These are phyloP conservation scores for Chiua virens DNA, from an alignment of 768 basidiomycete species.

Conservation along the genomic window DNA sequence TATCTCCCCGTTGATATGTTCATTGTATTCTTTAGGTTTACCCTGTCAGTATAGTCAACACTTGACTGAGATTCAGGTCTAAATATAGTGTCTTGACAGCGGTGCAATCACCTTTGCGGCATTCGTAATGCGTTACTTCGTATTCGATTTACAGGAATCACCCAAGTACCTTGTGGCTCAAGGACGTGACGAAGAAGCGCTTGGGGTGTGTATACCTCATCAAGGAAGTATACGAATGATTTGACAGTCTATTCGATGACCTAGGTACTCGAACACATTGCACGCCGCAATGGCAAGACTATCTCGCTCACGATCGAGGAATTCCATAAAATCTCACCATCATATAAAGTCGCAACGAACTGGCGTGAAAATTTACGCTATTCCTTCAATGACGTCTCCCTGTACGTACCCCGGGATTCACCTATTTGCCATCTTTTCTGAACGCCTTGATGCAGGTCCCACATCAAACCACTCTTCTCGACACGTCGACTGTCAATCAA, in stretches of 20 bases:
- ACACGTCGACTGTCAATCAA: slow-evolving; percentile 44
- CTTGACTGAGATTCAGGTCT: slow-evolving; percentile 4
- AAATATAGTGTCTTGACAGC: slow-evolving; percentile 22
- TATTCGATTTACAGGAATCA: slow-evolving; percentile 61
- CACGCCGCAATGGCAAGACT: slow-evolving; percentile 45
- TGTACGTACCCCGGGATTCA: slow-evolving; percentile 30
- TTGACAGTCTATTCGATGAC: background rate
- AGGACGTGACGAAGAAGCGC: slow-evolving; percentile 56
- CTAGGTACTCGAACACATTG: slow-evolving; percentile 50
- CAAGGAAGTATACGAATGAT: background rate
- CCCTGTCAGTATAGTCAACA: slow-evolving; percentile 34
- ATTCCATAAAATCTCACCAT: slow-evolving; percentile 33
- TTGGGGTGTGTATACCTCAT: slow-evolving; percentile 33
- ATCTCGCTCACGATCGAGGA: slow-evolving; percentile 48
- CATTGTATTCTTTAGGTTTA: slow-evolving; percentile 30
- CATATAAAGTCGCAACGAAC: slow-evolving; percentile 10
- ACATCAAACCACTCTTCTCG: slow-evolving; percentile 50
- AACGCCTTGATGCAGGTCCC: slow-evolving; percentile 34
- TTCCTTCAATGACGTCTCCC: slow-evolving; percentile 39
- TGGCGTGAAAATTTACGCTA: slow-evolving; percentile 27
- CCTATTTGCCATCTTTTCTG: background rate
- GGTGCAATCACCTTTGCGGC: slow-evolving; percentile 50
- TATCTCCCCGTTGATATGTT: background rate
- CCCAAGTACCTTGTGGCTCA: slow-evolving; percentile 60
- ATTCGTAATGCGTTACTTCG: slow-evolving; percentile 54